Percentiles rank a stretch among this genome's conserved stretches.
phyloP scores from a whole-genome alignment of 345 rosid genomes.

The Noccaea bulbosa region DNA sequence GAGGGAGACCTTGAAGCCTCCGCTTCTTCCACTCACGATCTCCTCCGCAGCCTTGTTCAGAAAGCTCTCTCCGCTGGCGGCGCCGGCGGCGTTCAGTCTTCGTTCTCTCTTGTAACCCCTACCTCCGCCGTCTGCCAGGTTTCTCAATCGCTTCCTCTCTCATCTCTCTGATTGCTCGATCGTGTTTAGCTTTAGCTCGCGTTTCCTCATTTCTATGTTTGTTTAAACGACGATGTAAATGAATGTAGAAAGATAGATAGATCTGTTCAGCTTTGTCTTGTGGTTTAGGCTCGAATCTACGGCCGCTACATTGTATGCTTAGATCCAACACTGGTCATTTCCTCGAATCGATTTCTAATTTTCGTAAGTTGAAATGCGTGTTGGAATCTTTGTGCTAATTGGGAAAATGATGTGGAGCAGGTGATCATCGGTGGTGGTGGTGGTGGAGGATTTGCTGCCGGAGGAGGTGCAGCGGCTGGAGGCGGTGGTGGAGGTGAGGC shows the following conservation, averaged over 20 bases:
- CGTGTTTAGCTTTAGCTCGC: too few relatives aligned
- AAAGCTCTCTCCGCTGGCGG: constrained; percentile 60
- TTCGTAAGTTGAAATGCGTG: neutral
- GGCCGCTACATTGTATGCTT: neutral
- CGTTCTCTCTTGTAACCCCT: constrained; percentile 75
- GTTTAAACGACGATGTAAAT: too few relatives aligned
- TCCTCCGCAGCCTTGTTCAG: constrained; percentile 81
- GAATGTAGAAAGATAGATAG: neutral
- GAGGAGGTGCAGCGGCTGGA: constrained; percentile 53
- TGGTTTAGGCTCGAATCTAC: neutral
- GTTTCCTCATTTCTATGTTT: too few relatives aligned
- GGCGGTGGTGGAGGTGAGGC: constrained; percentile 54
- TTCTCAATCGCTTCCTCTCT: neutral
- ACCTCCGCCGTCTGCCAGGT: constrained; percentile 88
- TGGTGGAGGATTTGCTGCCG: constrained; percentile 57
- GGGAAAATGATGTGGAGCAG: constrained; percentile 30
- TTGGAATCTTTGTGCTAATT: neutral
- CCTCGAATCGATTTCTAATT: neutral
- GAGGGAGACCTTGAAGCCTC: constrained; percentile 77
- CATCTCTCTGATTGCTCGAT: neutral
- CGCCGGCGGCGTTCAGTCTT: constrained; percentile 82
- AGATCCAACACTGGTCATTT: neutral
- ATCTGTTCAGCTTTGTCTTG: neutral
- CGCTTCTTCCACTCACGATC: constrained; percentile 64
- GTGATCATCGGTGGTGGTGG: constrained; percentile 57